Percentiles rank a stretch among this genome's conserved stretches.
Evolutionary conservation across 805 yeast genomes (phyloP).

Genomic region (Debaryomyces castellii): DNA sequence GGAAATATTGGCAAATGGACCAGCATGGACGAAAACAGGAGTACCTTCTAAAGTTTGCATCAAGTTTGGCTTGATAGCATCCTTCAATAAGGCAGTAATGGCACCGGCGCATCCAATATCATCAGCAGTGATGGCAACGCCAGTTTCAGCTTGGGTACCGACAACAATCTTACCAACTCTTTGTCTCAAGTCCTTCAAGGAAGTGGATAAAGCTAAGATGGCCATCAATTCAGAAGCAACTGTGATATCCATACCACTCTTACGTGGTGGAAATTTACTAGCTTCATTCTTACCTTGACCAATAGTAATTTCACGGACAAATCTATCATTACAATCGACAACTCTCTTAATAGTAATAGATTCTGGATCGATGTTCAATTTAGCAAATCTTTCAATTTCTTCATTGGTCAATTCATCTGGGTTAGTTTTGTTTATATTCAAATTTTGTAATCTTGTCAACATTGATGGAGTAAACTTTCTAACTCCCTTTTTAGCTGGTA

Average conservation of each 20-base stretch:
- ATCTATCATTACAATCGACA: conserved; percentile 91
- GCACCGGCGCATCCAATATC: conserved; percentile 97
- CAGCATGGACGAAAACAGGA: conserved; percentile 96
- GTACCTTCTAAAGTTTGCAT: conserved; percentile 98
- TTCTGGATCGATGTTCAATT: conserved; percentile 85
- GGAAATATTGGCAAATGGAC: conserved; percentile 96
- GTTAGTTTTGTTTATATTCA: conserved; percentile 79
- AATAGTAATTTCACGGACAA: conserved; percentile 81
- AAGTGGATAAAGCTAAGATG: conserved; percentile 78
- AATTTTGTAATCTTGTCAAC: conserved; percentile 69
- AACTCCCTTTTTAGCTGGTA: conserved; percentile 79
- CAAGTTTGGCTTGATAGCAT: conserved; percentile 92
- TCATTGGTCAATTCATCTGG: conserved; percentile 79
- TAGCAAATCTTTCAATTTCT: conserved; percentile 72
- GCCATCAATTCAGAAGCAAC: conserved; percentile 98
- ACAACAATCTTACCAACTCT: conserved; percentile 89
- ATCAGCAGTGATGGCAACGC: conserved; percentile 88
- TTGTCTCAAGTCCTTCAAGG: conserved; percentile 78
- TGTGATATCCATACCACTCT: conserved; percentile 92
- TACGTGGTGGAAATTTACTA: conserved; percentile 72
- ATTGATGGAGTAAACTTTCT: conserved; percentile 79
- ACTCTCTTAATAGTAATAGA: conserved; percentile 92
- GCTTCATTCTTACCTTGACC: conserved; percentile 91
- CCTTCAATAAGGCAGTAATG: conserved; percentile 88
- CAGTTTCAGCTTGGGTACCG: conserved; percentile 66